Percentiles rank a stretch among this genome's conserved stretches.
Evolutionary conservation across 805 yeast species (phyloP).

Genomic region (Ogataea philodendri): DNA sequence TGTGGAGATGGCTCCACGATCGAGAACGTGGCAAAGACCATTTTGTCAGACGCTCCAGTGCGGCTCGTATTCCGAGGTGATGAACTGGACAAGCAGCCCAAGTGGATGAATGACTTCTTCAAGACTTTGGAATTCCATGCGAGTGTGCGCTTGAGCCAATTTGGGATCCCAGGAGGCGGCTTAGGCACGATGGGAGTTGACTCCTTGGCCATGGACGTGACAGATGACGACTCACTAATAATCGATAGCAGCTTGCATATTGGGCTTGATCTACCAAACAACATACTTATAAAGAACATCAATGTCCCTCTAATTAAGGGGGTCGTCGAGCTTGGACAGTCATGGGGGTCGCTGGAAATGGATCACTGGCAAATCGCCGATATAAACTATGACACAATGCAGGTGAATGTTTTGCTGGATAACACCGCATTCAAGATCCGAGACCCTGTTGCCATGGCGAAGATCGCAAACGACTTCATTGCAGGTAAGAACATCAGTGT

Average conservation of each 20-base stretch:
- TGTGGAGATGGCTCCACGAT: slow-evolving; percentile 17
- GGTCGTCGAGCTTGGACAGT: neutral
- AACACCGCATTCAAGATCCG: slow-evolving; percentile 9
- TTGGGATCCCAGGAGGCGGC: neutral
- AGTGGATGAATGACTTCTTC: neutral
- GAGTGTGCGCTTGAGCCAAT: neutral
- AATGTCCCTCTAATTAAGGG: slow-evolving; percentile 2
- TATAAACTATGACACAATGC: slow-evolving; percentile 16
- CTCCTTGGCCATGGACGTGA: neutral
- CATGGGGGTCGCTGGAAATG: slow-evolving; percentile 6
- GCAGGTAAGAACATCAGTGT: slow-evolving; percentile 9
- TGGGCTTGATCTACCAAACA: neutral
- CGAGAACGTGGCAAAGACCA: slow-evolving; percentile 1
- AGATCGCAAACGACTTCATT: slow-evolving; percentile 1
- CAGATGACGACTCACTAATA: slow-evolving; percentile 1
- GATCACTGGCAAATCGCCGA: slow-evolving; percentile 19
- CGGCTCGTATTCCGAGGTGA: neutral
- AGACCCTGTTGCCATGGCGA: slow-evolving; percentile 4
- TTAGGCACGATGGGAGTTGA: neutral
- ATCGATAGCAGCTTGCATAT: neutral
- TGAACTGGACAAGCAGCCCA: too few species aligned
- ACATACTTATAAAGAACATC: neutral
- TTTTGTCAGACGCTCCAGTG: slow-evolving; percentile 6
- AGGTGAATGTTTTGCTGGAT: slow-evolving; percentile 9
- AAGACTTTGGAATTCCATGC: neutral